Evolutionary conservation across 306 rosid species (phyloP), one percentile per base, ranked within the genome.

Genomic region (Crotalaria pallida): DNA sequence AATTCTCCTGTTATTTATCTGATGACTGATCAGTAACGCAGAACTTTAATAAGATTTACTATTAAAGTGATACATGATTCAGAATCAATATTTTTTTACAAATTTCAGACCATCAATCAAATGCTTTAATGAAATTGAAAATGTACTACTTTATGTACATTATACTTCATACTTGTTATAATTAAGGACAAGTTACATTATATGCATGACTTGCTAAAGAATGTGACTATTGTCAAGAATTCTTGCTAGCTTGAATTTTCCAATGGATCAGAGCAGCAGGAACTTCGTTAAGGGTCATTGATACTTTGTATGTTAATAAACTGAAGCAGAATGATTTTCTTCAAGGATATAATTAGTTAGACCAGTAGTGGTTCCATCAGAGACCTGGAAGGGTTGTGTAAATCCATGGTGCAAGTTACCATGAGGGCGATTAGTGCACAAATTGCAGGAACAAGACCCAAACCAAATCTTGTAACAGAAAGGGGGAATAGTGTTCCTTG

Each of bases 391-490:
- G 87, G 85, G 61, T 69, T 74, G 51, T 88, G 73, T 34, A 94
- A 84, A 58, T 94, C 85, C 95, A 91, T 90, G 55, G 84, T 85
- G 67, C 43, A 78, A 12, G 96, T 88, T 64, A 94, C 91, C 33
- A 55, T 68, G 47, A 87, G 81, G 6, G 91, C 93, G 65, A 80
- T 33, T 12, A 90, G 84, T 36, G 96, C 74, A 83, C 90, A 87
- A 23, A 80, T 0, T 40, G 96, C 89, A 1, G 96, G 98, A 76
- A 91, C 78, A 13, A 88, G 80, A 69, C 98, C 97, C 78, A 88
- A 83, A 19, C 98, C 98, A 15, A 84, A 22, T 79, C 98, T 78
- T 26, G 97, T 87, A 21, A 90, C 82, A 22, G 98, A 87, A 67
- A 84, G 6, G 59, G 79, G 22, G 10, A 60, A 58, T 10, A 22